phyloP scores from a whole-genome alignment of 2,329 filamentous ascomycete genomes.

The Ophiocordyceps robertsii region DNA sequence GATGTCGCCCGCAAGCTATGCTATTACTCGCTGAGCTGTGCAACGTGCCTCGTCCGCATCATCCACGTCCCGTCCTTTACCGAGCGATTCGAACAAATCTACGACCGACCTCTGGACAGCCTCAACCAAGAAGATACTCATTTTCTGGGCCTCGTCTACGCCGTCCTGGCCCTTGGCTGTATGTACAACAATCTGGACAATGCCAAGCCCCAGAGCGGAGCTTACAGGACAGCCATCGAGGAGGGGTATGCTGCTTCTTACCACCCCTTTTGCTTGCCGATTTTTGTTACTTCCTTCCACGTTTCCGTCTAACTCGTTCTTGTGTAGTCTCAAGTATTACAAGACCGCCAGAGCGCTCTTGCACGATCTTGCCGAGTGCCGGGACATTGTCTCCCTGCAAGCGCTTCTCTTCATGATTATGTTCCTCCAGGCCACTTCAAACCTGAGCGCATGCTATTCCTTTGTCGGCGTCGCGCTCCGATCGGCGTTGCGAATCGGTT shows the following conservation, averaged over 20 bases:
- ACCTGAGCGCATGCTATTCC: conserved; percentile 66
- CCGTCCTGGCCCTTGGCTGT: conserved; percentile 58
- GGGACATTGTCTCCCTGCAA: conserved; percentile 62
- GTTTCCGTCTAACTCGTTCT: neutral
- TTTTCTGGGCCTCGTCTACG: conserved; percentile 58
- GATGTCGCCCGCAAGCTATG: conserved; percentile 39
- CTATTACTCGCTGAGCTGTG: conserved; percentile 41
- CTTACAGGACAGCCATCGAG: conserved; percentile 37
- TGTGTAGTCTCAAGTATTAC: conserved; percentile 58
- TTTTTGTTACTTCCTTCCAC: neutral
- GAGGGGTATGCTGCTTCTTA: conserved; percentile 35
- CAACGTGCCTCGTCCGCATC: conserved; percentile 49
- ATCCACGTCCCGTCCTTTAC: conserved; percentile 76
- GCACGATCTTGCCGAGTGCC: conserved; percentile 53
- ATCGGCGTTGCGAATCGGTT: conserved; percentile 61
- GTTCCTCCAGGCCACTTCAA: conserved; percentile 68
- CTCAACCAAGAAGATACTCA: conserved; percentile 51
- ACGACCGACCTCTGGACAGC: conserved; percentile 51
- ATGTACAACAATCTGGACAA: conserved; percentile 52
- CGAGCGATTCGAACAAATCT: conserved; percentile 62
- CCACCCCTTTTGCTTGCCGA: neutral
- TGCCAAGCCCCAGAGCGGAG: conserved; percentile 29
- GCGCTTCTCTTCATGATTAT: conserved; percentile 68
- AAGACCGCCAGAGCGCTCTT: conserved; percentile 52
- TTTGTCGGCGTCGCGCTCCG: conserved; percentile 68